A percentile compares a stretch with the other conserved stretches of the same genome.
These are phyloP conservation scores for Dovyalis caffra DNA, from an alignment of 345 rosid species.

Conservation along the genomic window DNA sequence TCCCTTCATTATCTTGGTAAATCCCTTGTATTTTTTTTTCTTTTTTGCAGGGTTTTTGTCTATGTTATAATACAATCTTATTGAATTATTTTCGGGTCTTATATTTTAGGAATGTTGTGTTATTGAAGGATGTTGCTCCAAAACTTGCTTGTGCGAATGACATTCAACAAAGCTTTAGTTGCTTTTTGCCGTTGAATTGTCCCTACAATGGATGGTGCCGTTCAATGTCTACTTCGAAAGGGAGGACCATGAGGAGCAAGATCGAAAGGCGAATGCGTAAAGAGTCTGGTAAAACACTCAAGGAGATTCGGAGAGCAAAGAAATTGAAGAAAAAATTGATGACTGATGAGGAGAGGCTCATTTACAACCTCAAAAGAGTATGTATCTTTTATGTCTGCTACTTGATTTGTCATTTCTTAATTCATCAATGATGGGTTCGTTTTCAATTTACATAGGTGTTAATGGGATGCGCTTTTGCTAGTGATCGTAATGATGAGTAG, in stretches of 20 bases:
- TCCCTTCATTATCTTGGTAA: neutral
- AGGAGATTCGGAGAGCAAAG: conserved; percentile 89
- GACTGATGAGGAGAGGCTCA: conserved; percentile 95
- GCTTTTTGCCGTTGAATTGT: conserved; percentile 6
- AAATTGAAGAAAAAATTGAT: conserved; percentile 89
- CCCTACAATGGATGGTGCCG: conserved; percentile 45
- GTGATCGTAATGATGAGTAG: too few species aligned
- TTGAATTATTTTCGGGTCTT: neutral
- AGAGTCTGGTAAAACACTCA: conserved; percentile 82
- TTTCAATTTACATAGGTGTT: too few species aligned
- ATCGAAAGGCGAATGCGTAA: conserved; percentile 87
- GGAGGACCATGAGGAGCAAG: conserved; percentile 91
- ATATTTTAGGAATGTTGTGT: conserved; percentile 35
- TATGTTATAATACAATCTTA: neutral
- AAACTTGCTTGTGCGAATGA: conserved; percentile 13
- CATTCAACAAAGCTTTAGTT: conserved; percentile 13
- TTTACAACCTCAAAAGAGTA: conserved; percentile 93
- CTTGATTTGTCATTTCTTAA: neutral
- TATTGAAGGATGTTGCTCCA: conserved; percentile 26
- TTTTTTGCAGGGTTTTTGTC: neutral
- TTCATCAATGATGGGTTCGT: neutral
- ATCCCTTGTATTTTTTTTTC: neutral
- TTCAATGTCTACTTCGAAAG: conserved; percentile 74
- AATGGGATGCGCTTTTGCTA: too few species aligned
- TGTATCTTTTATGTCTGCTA: conserved; percentile 2